Percentiles rank a stretch among this genome's conserved stretches.
Evolutionary conservation across 1,284 basidiomycete genomes (phyloP).

Genomic region (Gomphus sp.): DNA sequence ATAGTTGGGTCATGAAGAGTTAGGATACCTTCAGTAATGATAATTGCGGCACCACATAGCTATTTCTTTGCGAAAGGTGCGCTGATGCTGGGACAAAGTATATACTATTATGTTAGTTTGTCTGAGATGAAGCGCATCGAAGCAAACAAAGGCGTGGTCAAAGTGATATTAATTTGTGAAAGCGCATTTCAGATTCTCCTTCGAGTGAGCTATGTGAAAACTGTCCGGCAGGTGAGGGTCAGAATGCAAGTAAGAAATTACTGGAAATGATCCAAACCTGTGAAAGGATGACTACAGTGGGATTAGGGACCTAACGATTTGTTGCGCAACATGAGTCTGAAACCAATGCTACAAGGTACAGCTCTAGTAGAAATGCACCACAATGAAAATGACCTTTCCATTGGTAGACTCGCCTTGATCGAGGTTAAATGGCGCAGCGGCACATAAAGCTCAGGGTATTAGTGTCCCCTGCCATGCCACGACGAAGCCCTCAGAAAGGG

Average conservation of each 20-base stretch:
- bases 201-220: constrained; percentile 80
- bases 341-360: background rate
- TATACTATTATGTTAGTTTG: constrained; percentile 89
- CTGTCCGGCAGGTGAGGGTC: constrained; percentile 55
- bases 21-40: constrained; percentile 94
- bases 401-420: constrained; percentile 77
- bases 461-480: constrained; percentile 76
- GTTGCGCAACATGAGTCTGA: constrained; percentile 85
- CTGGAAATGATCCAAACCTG: constrained; percentile 40
- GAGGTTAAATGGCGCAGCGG: background rate
- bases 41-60: constrained; percentile 91
- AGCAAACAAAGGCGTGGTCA: constrained; percentile 81
- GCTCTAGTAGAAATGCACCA: background rate
- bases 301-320: constrained; percentile 77
- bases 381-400: constrained; percentile 60
- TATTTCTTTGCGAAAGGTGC: constrained; percentile 79
- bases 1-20: constrained; percentile 75
- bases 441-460: constrained; percentile 11
- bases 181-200: constrained; percentile 74
- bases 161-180: constrained; percentile 85
- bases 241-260: background rate
- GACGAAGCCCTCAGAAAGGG: constrained; percentile 75
- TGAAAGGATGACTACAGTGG: constrained; percentile 82
- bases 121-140: constrained; percentile 43
- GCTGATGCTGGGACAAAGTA: constrained; percentile 88